phyloP scores from a whole-genome alignment of 169 alveolate species.

The Plasmodium gallinaceum region DNA sequence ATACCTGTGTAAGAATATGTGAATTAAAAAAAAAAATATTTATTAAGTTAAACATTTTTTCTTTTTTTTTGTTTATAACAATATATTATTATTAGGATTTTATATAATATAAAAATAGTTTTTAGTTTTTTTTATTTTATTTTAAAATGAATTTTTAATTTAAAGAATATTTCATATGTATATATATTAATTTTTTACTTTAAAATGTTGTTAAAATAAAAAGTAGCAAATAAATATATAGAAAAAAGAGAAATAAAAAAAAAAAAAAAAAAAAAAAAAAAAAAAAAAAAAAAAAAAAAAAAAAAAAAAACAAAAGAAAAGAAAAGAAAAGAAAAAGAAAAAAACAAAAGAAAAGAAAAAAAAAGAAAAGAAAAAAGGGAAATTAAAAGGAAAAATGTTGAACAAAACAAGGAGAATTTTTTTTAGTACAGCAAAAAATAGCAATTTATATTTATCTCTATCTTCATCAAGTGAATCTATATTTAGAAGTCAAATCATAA shows the following conservation, averaged over 20 bases:
- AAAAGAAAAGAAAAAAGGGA: conserved; percentile 11
- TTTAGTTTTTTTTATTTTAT: not conserved
- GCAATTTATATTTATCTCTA: conserved; percentile 60
- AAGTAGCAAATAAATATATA: not conserved
- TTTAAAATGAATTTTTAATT: not conserved
- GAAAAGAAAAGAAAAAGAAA: conserved; percentile 1
- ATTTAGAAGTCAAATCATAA: conserved; percentile 66
- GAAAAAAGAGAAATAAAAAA: not conserved
- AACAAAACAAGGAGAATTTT: conserved; percentile 43
- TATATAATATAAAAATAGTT: no score
- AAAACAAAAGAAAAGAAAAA: not conserved
- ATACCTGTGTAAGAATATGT: no score
- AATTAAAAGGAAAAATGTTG: conserved; percentile 49
- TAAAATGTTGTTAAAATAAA: no score
- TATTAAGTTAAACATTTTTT: no score
- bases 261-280: conserved; percentile 7
- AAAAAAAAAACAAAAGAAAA: conserved; percentile 1
- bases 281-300: not conserved
- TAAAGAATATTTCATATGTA: not conserved
- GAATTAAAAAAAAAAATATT: no score
- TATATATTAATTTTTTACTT: no score
- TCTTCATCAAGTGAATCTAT: conserved; percentile 76
- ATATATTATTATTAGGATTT: no score
- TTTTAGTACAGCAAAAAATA: conserved; percentile 69
- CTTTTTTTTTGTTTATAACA: no score